Conservation (phyloP, 176 grass and related monocot species). For the Urochloa ruziziensis region DNA sequence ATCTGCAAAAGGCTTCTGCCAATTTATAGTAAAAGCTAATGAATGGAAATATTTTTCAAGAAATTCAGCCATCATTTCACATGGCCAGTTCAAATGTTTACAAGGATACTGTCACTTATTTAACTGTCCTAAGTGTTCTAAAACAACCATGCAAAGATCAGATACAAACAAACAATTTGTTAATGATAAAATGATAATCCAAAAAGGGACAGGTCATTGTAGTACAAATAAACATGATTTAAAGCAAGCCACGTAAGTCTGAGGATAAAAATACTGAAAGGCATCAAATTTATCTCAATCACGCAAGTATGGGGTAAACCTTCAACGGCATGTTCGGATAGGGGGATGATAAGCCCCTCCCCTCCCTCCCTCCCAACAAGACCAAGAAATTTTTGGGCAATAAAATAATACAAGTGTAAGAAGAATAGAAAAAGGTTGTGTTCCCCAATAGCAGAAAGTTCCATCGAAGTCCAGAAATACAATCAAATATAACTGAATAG, state of each 20-base stretch:
- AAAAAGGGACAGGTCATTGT: background rate
- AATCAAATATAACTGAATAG: constrained; percentile 5
- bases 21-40: background rate
- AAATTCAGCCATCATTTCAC: background rate
- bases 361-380: background rate
- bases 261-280: background rate
- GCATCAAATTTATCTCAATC: constrained; percentile 12
- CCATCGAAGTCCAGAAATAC: background rate
- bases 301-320: background rate
- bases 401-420: background rate
- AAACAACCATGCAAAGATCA: background rate
- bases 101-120: background rate
- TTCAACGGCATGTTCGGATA: background rate
- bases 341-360: background rate
- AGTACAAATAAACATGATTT: constrained; percentile 10
- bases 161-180: background rate
- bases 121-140: background rate
- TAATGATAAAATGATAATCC: background rate
- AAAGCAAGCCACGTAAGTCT: too few species aligned
- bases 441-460: background rate
- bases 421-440: background rate
- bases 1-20: background rate
- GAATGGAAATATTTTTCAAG: background rate
- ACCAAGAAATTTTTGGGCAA: background rate
- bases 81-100: background rate